A percentile compares a stretch with the other conserved stretches of the same genome.
phyloP scores from a whole-genome alignment of 441 rosid species.

The Theobroma grandiflorum region DNA sequence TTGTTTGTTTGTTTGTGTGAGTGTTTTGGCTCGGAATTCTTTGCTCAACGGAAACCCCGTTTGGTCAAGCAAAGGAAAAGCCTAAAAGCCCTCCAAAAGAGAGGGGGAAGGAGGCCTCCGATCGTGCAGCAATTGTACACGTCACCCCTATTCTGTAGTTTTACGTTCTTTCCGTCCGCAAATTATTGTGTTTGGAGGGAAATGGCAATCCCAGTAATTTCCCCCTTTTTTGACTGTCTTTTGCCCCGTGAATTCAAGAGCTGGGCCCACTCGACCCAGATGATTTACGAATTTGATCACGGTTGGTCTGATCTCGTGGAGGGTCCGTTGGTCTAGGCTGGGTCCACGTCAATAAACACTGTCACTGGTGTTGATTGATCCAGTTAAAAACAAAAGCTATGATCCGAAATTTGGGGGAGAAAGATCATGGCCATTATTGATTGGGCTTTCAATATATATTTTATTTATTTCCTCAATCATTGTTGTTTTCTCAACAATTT shows the following conservation, averaged over 20 bases:
- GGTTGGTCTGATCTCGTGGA: not conserved
- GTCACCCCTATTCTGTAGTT: constrained; percentile 44
- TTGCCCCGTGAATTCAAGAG: not conserved
- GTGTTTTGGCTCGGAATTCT: constrained; percentile 17
- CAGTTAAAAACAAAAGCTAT: not conserved
- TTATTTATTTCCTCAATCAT: too few species aligned
- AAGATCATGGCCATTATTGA: not conserved
- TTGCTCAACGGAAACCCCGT: constrained; percentile 50
- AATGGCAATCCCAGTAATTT: constrained; percentile 13
- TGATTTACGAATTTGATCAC: constrained; percentile 4
- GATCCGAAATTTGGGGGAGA: not conserved
- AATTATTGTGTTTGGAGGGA: constrained; percentile 34
- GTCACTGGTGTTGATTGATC: not conserved
- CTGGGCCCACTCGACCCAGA: constrained; percentile 6
- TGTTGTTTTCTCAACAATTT: too few species aligned
- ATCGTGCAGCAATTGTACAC: constrained; percentile 47
- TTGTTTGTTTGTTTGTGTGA: not conserved
- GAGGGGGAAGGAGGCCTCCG: constrained; percentile 38
- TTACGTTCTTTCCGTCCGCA: not conserved
- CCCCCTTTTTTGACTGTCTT: not conserved
- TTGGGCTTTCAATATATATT: too few species aligned
- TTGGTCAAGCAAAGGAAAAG: constrained; percentile 43
- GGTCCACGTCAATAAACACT: not conserved
- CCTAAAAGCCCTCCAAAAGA: constrained; percentile 19
- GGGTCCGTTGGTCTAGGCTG: constrained; percentile 14